Percentiles rank a stretch among this genome's conserved stretches.
These are phyloP conservation scores for Thraustochytrium striatum DNA, from an alignment of 352 stramenopile genomes.

Conservation along the genomic window DNA sequence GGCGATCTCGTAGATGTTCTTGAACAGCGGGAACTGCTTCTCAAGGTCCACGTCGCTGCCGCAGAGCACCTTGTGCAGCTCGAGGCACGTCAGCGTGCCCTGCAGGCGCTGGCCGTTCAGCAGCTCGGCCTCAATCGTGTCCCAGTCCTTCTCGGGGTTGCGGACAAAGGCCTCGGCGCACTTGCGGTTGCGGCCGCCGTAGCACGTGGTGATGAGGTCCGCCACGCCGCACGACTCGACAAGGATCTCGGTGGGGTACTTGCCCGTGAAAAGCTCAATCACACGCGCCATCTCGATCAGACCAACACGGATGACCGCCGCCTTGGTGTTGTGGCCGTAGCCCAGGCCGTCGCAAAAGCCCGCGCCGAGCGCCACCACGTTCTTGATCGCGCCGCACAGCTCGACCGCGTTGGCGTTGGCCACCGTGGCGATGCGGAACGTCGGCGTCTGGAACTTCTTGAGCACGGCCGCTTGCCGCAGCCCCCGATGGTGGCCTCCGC, in stretches of 20 bases:
- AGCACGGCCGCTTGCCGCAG: slow-evolving; percentile 52
- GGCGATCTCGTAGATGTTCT: slow-evolving; percentile 85
- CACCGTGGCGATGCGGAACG: slow-evolving; percentile 86
- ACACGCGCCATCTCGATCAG: slow-evolving; percentile 92
- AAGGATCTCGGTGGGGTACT: slow-evolving; percentile 56
- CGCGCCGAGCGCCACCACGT: slow-evolving; percentile 91
- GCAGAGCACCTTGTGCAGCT: slow-evolving; percentile 85
- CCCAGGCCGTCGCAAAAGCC: slow-evolving; percentile 94
- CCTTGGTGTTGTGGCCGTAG: slow-evolving; percentile 89
- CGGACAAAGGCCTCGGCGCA: slow-evolving; percentile 88
- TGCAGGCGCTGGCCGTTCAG: slow-evolving; percentile 97
- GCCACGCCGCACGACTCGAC: slow-evolving; percentile 92
- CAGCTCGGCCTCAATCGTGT: slow-evolving; percentile 85
- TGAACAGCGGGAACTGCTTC: slow-evolving; percentile 88
- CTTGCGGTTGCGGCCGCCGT: slow-evolving; percentile 91
- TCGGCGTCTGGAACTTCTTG: slow-evolving; percentile 74
- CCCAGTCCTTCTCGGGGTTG: slow-evolving; percentile 59
- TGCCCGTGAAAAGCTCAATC: slow-evolving; percentile 21
- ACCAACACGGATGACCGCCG: slow-evolving; percentile 88
- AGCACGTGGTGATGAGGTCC: slow-evolving; percentile 96
- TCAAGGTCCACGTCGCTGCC: slow-evolving; percentile 49
- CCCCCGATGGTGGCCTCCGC: slow-evolving; percentile 62
- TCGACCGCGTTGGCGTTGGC: slow-evolving; percentile 89
- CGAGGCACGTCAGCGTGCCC: slow-evolving; percentile 84
- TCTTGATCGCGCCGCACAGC: slow-evolving; percentile 93